phyloP scores from a whole-genome alignment of 345 rosid genomes.

The Syzygium oleosum region DNA sequence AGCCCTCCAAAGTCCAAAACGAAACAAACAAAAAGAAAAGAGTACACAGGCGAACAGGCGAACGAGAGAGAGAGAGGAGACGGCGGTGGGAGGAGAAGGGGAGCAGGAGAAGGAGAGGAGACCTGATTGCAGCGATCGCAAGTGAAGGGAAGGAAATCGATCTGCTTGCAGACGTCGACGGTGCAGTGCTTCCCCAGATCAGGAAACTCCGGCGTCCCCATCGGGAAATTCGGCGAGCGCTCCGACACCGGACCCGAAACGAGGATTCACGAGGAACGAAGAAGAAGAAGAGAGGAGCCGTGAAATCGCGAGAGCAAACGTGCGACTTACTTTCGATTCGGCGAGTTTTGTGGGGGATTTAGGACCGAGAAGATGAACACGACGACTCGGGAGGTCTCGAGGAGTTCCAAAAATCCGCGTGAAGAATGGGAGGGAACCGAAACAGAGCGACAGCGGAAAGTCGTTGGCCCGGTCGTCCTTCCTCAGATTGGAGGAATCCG shows the following conservation, averaged over 20 bases:
- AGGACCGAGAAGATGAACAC: neutral
- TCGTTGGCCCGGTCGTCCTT: neutral
- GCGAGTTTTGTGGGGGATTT: neutral
- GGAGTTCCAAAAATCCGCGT: neutral
- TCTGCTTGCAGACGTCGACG: slow-evolving; percentile 68
- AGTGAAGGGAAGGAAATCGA: slow-evolving; percentile 95
- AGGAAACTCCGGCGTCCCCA: slow-evolving; percentile 99
- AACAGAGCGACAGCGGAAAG: neutral
- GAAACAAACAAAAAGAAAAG: no score
- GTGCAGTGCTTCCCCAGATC: slow-evolving; percentile 93
- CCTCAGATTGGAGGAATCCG: neutral
- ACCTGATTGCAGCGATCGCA: slow-evolving; percentile 91
- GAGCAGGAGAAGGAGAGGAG: neutral
- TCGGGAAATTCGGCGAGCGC: neutral
- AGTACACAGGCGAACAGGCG: neutral
- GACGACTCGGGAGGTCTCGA: neutral
- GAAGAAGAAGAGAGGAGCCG: neutral
- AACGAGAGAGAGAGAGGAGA: neutral
- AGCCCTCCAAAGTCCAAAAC: neutral
- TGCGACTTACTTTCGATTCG: neutral
- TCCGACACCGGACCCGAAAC: neutral
- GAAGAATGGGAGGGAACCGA: neutral
- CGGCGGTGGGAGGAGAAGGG: neutral
- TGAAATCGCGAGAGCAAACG: neutral
- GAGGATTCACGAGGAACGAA: neutral